These are phyloP conservation scores for Spencermartinsiella ligniputridi DNA, from an alignment of 1,139 yeast genomes.

Conservation along the genomic window DNA sequence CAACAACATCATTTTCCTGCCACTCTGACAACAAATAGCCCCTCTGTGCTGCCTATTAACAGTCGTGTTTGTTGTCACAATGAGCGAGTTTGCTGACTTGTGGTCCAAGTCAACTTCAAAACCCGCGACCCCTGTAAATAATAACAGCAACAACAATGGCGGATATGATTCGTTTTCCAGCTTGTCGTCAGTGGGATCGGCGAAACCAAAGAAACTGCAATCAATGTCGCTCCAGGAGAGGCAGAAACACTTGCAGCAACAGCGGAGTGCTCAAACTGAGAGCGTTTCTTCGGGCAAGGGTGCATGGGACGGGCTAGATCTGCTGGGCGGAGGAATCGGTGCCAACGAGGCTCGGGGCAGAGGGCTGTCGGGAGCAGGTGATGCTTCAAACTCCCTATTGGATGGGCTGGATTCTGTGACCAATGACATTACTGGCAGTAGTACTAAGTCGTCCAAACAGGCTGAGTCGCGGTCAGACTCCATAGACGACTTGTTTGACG, in stretches of 20 bases:
- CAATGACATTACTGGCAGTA: not conserved
- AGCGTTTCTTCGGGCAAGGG: not conserved
- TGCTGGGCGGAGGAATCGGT: constrained; percentile 15
- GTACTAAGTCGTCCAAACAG: not conserved
- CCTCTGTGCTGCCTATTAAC: no score
- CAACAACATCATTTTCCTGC: no score
- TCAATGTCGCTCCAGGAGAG: constrained; percentile 25
- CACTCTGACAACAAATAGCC: no score
- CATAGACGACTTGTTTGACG: constrained; percentile 32
- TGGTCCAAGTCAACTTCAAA: constrained; percentile 3
- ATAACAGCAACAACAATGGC: not conserved
- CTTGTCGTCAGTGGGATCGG: constrained; percentile 7
- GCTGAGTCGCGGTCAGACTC: not conserved
- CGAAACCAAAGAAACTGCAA: constrained; percentile 4
- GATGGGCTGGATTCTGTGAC: not conserved
- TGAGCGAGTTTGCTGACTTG: constrained; percentile 1
- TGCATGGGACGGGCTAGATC: constrained; percentile 17
- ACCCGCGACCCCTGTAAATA: constrained; percentile 10
- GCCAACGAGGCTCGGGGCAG: constrained; percentile 7
- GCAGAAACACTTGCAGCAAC: constrained; percentile 19
- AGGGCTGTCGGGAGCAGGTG: not conserved
- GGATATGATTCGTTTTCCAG: constrained; percentile 14
- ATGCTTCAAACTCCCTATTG: not conserved
- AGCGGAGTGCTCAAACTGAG: constrained; percentile 10
- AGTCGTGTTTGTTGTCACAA: no score